Evolutionary conservation across 1,284 basidiomycete species (phyloP).

Genomic region (Boletellus sp.): DNA sequence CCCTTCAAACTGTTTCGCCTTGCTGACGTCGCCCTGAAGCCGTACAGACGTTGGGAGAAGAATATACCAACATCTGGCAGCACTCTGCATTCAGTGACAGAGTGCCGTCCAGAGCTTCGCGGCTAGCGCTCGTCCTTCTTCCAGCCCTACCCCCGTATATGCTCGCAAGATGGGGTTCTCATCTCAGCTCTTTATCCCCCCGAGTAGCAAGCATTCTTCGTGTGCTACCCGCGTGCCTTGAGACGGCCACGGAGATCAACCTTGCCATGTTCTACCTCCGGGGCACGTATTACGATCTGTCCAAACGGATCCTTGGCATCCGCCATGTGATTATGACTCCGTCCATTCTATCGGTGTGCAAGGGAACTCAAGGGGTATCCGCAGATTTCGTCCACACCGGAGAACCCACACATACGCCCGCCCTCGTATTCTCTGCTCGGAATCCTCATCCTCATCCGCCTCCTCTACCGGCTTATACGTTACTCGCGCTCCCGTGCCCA

Average conservation of each 20-base stretch:
- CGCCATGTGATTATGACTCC: constrained; percentile 56
- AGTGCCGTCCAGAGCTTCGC: constrained; percentile 42
- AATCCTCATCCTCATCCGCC: constrained; percentile 66
- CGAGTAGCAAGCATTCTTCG: constrained; percentile 39
- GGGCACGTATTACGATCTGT: constrained; percentile 76
- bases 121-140: constrained; percentile 61
- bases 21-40: constrained; percentile 40
- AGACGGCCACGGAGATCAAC: constrained; percentile 68
- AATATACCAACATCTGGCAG: constrained; percentile 86
- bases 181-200: constrained; percentile 35
- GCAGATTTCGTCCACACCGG: constrained; percentile 71
- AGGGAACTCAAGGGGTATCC: constrained; percentile 1
- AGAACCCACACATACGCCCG: constrained; percentile 66
- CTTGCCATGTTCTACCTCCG: constrained; percentile 79
- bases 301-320: constrained; percentile 69
- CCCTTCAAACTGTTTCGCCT: constrained; percentile 1
- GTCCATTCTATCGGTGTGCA: not conserved
- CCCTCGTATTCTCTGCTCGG: constrained; percentile 87
- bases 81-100: constrained; percentile 44
- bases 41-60: constrained; percentile 82
- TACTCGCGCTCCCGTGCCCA: constrained; percentile 37
- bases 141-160: constrained; percentile 61
- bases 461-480: constrained; percentile 60
- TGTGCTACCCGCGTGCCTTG: constrained; percentile 45
- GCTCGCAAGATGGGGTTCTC: constrained; percentile 48